Evolutionary conservation across 805 yeast species (phyloP).

Genomic region (Candida tibetensis): DNA sequence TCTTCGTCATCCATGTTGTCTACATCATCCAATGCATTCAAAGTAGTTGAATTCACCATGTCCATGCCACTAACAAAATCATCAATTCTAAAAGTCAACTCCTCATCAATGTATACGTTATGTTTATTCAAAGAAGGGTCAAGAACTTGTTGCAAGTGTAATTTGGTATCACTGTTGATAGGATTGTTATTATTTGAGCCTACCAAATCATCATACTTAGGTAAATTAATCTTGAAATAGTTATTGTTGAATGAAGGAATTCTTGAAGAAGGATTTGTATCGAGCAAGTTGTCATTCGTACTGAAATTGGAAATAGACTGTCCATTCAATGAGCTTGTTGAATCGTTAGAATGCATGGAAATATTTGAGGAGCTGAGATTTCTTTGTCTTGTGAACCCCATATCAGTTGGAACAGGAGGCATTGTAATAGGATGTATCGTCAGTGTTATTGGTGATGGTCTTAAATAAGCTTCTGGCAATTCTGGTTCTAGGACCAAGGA

Average conservation of each 20-base stretch:
- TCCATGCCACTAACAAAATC: conserved; percentile 33
- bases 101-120: conserved; percentile 27
- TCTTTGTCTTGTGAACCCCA: conserved; percentile 9
- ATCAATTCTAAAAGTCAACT: conserved; percentile 35
- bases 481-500: conserved; percentile 69
- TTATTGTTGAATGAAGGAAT: conserved; percentile 37
- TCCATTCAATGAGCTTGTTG: conserved; percentile 14
- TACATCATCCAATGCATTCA: conserved; percentile 22
- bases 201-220: conserved; percentile 34
- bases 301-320: conserved; percentile 1
- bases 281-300: conserved; percentile 4
- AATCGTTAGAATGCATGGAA: conserved; percentile 25
- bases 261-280: conserved; percentile 17
- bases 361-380: conserved; percentile 18
- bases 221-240: conserved; percentile 32
- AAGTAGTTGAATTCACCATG: conserved; percentile 12
- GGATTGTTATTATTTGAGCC: conserved; percentile 1
- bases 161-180: conserved; percentile 5
- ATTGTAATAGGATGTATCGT: neutral
- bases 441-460: conserved; percentile 2
- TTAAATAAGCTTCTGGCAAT: conserved; percentile 36
- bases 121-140: conserved; percentile 20
- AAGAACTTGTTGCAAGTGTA: conserved; percentile 10
- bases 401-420: conserved; percentile 1
- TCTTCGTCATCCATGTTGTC: conserved; percentile 34